phyloP scores from a whole-genome alignment of 208 protist genomes.

The Acanthamoeba castellanii region DNA sequence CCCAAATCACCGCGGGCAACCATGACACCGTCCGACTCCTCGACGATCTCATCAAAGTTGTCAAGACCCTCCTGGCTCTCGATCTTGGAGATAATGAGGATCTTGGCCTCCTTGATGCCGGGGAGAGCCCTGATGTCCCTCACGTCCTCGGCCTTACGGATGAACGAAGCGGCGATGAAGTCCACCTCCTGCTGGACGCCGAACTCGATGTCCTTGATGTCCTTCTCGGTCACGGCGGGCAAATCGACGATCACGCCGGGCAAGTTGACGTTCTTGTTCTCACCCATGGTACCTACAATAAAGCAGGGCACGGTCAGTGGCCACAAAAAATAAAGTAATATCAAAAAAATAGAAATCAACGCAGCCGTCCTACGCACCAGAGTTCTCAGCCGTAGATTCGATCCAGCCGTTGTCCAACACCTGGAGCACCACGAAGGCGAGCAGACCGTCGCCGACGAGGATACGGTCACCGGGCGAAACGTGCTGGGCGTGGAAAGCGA shows the following conservation, averaged over 20 bases:
- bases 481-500: slow-evolving; percentile 64
- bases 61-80: slow-evolving; percentile 98
- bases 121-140: slow-evolving; percentile 94
- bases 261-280: slow-evolving; percentile 89
- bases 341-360: slow-evolving; percentile 51
- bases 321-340: neutral
- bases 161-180: slow-evolving; percentile 99
- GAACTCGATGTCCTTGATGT: slow-evolving; percentile 85
- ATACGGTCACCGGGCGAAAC: slow-evolving; percentile 91
- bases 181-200: slow-evolving; percentile 95
- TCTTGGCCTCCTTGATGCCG: slow-evolving; percentile 93
- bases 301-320: no score
- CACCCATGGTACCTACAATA: slow-evolving; percentile 79
- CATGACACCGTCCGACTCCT: slow-evolving; percentile 98
- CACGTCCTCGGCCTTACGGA: slow-evolving; percentile 95
- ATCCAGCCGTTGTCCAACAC: slow-evolving; percentile 90
- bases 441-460: slow-evolving; percentile 97
- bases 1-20: slow-evolving; percentile 98
- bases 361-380: neutral
- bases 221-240: slow-evolving; percentile 88
- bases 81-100: slow-evolving; percentile 99
- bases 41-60: slow-evolving; percentile 99
- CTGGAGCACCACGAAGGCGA: slow-evolving; percentile 93
- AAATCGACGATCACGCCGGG: slow-evolving; percentile 86
- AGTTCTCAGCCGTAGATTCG: slow-evolving; percentile 91